Base-by-base conservation (phyloP, 768 basidiomycete genomes). In the Pulveroboletus frians region DNA sequence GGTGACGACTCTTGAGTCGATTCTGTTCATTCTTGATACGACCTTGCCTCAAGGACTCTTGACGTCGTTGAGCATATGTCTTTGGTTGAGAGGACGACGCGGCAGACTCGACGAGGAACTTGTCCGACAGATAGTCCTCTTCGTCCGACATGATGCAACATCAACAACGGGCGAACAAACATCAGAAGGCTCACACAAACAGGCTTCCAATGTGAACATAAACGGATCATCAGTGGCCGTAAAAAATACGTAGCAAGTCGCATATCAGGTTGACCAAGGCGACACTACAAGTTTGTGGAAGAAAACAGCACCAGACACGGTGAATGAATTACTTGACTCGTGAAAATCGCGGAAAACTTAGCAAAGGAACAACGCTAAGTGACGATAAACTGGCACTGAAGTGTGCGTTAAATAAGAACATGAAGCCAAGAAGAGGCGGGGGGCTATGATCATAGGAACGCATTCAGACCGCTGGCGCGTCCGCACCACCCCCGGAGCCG, bases 61-160 rank as follows among this genome's bases (percentile, higher is more conserved):
- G 84, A 11, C 90, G 83, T 39, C 79, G 72, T 57, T 88, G 79
- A 14, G 74, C 70, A 59, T 93, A 93, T 0, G 88, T 87, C 54
- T 78, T 79, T 9, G 81, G 71, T 2, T 71, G 57, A 6, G 74
- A 57, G 10, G 67, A 53, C 29, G 65, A 47, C 8, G 73, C 29
- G 17, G 62, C 49, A n/a, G 71, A 43, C 1, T 74, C 73, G 40
- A 73, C 56, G 4, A 92, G 75, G 67, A 92, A 92, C 62, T 89
- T 92, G 73, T 91, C 88, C 29, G 89, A 91, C 43, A 93, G 78
- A 62, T 92, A 93, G 71, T 92, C 88, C 59, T 92, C 89, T 51
- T 78, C 81, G 53, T 79, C 80, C 44, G 83, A 81, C 85, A 87
- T 88, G 55, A 44, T 47, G 34, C 37, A 37, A 38, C 38, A 35